Percentiles rank a stretch among this genome's conserved stretches.
Evolutionary conservation across 2,329 filamentous ascomycete genomes (phyloP).

Genomic region (Pseudocercospora macadamiae): DNA sequence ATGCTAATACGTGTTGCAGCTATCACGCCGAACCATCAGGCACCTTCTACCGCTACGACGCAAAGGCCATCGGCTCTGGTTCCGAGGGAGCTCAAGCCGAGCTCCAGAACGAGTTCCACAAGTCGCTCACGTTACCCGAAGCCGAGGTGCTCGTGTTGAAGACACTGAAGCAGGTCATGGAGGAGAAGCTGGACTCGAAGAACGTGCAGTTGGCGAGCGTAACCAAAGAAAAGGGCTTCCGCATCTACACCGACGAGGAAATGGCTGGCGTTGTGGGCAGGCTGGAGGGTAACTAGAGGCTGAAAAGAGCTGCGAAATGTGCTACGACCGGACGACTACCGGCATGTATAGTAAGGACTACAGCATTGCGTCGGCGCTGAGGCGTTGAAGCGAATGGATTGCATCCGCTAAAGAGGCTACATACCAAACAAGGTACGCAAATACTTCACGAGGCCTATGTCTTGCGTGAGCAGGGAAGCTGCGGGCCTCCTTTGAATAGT

Average conservation of each 20-base stretch:
- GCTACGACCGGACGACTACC: constrained; percentile 13
- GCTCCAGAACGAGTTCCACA: constrained; percentile 98
- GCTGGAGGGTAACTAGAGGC: constrained; percentile 57
- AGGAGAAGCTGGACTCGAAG: constrained; percentile 98
- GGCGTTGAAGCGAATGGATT: constrained; percentile 6
- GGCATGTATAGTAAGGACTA: constrained; percentile 25
- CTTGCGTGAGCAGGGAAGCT: background rate
- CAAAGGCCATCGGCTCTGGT: constrained; percentile 96
- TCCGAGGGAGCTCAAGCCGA: constrained; percentile 97
- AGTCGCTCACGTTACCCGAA: constrained; percentile 89
- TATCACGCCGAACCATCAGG: constrained; percentile 98
- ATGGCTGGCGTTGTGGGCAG: constrained; percentile 92
- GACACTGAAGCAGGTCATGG: constrained; percentile 99
- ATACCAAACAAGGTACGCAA: background rate
- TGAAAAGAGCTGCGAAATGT: constrained; percentile 5
- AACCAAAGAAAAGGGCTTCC: constrained; percentile 95
- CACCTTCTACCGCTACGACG: constrained; percentile 98
- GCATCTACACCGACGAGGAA: constrained; percentile 97
- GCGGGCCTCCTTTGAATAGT: too few relatives aligned
- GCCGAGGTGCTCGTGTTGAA: constrained; percentile 95
- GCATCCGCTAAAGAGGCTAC: background rate
- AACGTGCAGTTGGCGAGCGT: constrained; percentile 98
- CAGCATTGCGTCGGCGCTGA: constrained; percentile 23
- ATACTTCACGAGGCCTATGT: background rate
- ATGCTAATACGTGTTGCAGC: constrained; percentile 43